These are phyloP conservation scores for Lobosporangium transversale DNA, from an alignment of 192 early-diverging fungal species.

Conservation along the genomic window DNA sequence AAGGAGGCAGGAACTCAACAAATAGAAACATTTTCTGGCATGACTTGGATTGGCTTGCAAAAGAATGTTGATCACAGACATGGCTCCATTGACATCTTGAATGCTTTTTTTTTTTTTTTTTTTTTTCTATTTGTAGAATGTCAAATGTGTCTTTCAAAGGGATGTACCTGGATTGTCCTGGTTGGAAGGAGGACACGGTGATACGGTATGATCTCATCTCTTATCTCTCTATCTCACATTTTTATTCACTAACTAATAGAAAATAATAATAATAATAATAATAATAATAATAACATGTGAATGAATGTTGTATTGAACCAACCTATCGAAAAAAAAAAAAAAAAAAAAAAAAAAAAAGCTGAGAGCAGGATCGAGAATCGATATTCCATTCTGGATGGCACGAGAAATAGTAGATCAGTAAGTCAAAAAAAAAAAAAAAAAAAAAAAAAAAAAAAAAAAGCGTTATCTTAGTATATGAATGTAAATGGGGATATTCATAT, in stretches of 20 bases:
- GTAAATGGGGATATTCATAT: too few species aligned
- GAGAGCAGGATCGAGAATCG: conserved; percentile 40
- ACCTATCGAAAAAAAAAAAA: too few species aligned
- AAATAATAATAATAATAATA: too few species aligned
- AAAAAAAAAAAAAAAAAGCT: too few species aligned
- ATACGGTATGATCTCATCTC: conserved; percentile 14
- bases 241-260: not conserved
- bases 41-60: too few species aligned
- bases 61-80: too few species aligned
- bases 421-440: too few species aligned
- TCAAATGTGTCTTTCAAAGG: conserved; percentile 34
- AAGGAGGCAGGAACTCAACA: too few species aligned
- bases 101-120: not conserved
- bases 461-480: too few species aligned
- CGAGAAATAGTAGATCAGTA: conserved; percentile 40
- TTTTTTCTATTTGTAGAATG: conserved; percentile 5
- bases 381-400: conserved; percentile 48
- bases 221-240: not conserved
- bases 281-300: not conserved
- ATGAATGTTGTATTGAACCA: not conserved
- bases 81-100: not conserved
- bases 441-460: too few species aligned
- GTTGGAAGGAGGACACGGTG: conserved; percentile 38
- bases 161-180: conserved; percentile 36
- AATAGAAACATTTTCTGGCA: not conserved